phyloP scores from a whole-genome alignment of 1,284 basidiomycete species.

The Tranzscheliella williamsii region DNA sequence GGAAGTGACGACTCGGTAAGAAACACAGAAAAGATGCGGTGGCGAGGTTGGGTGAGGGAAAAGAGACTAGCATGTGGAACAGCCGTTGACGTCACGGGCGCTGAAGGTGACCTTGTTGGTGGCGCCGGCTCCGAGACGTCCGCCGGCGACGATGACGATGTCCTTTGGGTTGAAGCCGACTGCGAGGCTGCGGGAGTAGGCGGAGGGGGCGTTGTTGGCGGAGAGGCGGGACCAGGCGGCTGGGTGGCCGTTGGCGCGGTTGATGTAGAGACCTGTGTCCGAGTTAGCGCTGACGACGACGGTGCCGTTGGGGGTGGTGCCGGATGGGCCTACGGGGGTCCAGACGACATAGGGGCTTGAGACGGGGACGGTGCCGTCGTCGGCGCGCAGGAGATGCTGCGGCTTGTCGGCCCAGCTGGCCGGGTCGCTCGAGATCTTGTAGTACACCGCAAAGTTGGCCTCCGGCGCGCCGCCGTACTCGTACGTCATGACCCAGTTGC shows the following conservation, averaged over 20 bases:
- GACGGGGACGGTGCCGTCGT: constrained; percentile 50
- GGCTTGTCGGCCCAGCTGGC: constrained; percentile 19
- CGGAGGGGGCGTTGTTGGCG: constrained; percentile 8
- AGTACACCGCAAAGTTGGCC: constrained; percentile 18
- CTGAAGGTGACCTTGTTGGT: constrained; percentile 24
- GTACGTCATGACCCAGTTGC: constrained; percentile 60
- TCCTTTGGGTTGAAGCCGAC: constrained; percentile 28
- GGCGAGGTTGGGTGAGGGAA: not conserved
- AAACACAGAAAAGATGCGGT: too few relatives aligned
- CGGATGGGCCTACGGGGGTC: constrained; percentile 52
- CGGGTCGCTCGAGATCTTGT: constrained; percentile 27
- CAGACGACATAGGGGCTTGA: constrained; percentile 58
- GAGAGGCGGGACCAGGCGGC: constrained; percentile 17
- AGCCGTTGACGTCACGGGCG: constrained; percentile 22
- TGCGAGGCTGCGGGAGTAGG: constrained; percentile 19
- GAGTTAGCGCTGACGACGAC: constrained; percentile 57
- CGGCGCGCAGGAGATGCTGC: constrained; percentile 26
- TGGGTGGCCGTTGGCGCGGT: constrained; percentile 12
- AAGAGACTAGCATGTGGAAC: constrained; percentile 3
- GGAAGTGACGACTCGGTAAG: too few relatives aligned
- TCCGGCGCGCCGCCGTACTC: constrained; percentile 56
- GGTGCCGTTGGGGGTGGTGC: constrained; percentile 48
- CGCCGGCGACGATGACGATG: constrained; percentile 16
- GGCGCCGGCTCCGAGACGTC: constrained; percentile 6
- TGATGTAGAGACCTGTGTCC: constrained; percentile 15